These are phyloP conservation scores for Rauvolfia tetraphylla DNA, from an alignment of 257 asterid genomes.

Conservation along the genomic window DNA sequence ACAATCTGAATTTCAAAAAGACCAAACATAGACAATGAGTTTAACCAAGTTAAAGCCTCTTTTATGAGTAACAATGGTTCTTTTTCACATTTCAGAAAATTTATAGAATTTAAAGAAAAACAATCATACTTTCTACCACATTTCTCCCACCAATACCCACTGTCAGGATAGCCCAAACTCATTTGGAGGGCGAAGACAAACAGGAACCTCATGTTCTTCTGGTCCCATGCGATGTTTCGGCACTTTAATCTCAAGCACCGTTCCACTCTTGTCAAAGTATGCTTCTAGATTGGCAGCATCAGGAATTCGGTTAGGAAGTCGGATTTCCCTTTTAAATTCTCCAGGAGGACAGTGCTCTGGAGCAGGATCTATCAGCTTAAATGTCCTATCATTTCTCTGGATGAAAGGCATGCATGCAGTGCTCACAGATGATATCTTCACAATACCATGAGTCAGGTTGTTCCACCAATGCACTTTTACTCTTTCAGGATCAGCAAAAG, in stretches of 20 bases:
- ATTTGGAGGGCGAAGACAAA: constrained; percentile 70
- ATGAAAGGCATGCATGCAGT: constrained; percentile 57
- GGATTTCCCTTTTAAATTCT: constrained; percentile 65
- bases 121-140: background rate
- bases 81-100: background rate
- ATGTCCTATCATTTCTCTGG: constrained; percentile 57
- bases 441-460: constrained; percentile 55
- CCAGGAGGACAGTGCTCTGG: constrained; percentile 82
- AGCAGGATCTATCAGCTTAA: constrained; percentile 62
- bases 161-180: constrained; percentile 50
- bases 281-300: constrained; percentile 81
- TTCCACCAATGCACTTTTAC: constrained; percentile 78
- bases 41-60: background rate
- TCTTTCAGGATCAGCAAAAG: constrained; percentile 59
- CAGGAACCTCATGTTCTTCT: constrained; percentile 78
- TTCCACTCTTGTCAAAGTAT: constrained; percentile 62
- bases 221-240: constrained; percentile 67
- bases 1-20: constrained; percentile 1
- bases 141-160: constrained; percentile 2
- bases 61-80: constrained; percentile 1
- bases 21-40: constrained; percentile 2
- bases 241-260: constrained; percentile 65
- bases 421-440: constrained; percentile 62
- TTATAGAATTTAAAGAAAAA: background rate
- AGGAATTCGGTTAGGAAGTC: constrained; percentile 62